phyloP scores from a whole-genome alignment of 75 land plant genomes.

The Pinus albicaulis region DNA sequence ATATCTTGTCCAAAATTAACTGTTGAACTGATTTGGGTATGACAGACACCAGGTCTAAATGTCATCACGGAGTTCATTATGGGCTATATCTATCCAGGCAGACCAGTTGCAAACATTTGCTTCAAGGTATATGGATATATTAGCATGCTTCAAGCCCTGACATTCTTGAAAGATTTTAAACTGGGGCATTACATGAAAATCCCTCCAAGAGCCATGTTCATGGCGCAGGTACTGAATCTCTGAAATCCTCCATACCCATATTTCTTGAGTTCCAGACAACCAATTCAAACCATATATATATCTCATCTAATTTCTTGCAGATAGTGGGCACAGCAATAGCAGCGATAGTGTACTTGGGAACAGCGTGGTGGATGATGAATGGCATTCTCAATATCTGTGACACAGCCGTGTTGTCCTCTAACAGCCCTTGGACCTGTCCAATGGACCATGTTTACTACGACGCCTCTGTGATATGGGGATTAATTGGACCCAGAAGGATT shows the following conservation, averaged over 20 bases:
- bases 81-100: conserved; percentile 28
- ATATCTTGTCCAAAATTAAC: background rate
- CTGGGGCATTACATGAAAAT: conserved; percentile 49
- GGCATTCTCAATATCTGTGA: conserved; percentile 66
- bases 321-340: conserved; percentile 23
- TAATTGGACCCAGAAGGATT: conserved; percentile 49
- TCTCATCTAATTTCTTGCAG: too few species aligned
- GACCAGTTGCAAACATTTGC: conserved; percentile 32
- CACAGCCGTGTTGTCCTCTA: conserved; percentile 28
- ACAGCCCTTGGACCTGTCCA: conserved; percentile 82
- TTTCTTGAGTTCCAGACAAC: too few species aligned
- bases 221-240: conserved; percentile 23
- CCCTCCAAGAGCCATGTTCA: conserved; percentile 45
- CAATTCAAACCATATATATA: too few species aligned
- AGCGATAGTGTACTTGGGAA: conserved; percentile 56
- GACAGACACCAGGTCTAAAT: conserved; percentile 25
- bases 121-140: conserved; percentile 37
- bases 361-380: conserved; percentile 83
- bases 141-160: conserved; percentile 34
- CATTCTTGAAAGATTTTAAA: conserved; percentile 41
- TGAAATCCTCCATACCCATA: too few species aligned
- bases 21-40: too few species aligned
- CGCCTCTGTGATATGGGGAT: conserved; percentile 64
- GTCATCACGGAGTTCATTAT: conserved; percentile 33
- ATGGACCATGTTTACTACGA: conserved; percentile 47